Conservation (phyloP, 1,284 basidiomycete species). For the Puccinia triticina region DNA sequence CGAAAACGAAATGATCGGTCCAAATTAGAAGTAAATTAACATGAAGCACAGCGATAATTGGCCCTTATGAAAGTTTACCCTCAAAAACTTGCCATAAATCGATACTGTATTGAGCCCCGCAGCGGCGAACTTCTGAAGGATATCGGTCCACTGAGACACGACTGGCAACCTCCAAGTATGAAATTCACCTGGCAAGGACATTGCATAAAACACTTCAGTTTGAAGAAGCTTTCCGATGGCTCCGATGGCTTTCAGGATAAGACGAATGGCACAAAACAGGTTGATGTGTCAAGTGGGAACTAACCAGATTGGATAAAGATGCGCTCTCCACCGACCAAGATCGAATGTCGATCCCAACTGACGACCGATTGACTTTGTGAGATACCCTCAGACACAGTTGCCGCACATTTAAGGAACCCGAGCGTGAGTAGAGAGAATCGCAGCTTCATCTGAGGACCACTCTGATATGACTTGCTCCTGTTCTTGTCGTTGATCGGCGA, state of each 20-base stretch:
- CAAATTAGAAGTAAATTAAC: background rate
- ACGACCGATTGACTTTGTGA: conserved; percentile 60
- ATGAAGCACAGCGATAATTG: background rate
- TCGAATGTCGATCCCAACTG: conserved; percentile 68
- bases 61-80: background rate
- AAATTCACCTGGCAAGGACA: conserved; percentile 65
- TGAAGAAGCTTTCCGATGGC: background rate
- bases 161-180: conserved; percentile 80
- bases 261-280: background rate
- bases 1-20: background rate
- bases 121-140: conserved; percentile 77
- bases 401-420: background rate
- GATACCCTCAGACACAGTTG: background rate
- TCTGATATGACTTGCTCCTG: background rate
- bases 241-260: background rate
- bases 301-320: conserved; percentile 63
- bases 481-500: background rate
- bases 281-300: background rate
- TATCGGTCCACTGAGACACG: conserved; percentile 76
- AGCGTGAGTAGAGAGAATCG: background rate
- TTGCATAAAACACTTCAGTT: background rate
- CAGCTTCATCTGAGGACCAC: background rate
- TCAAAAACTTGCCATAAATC: conserved; percentile 32
- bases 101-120: conserved; percentile 69
- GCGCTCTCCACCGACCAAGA: conserved; percentile 66